phyloP scores from a whole-genome alignment of 495 filamentous ascomycete species.

The Penicillium simplicissimum region DNA sequence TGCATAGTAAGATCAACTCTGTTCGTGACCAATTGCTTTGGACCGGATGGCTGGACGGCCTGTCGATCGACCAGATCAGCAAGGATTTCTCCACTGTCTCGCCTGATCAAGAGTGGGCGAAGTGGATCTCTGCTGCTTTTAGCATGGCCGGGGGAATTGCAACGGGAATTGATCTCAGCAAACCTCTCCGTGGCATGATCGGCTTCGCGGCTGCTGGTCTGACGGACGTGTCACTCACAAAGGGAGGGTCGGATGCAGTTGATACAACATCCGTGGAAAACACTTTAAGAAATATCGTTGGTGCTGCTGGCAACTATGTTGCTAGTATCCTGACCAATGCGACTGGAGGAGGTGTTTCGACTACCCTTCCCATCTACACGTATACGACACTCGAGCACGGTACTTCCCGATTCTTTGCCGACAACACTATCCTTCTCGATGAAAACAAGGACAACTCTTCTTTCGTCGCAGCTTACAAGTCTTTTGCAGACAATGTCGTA shows the following conservation, averaged over 20 bases:
- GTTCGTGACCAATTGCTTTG: constrained; percentile 4
- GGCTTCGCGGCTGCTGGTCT: constrained; percentile 4
- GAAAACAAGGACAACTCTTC: not conserved
- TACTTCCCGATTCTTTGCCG: constrained; percentile 1
- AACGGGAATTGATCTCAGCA: constrained; percentile 1
- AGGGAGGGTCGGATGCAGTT: not conserved
- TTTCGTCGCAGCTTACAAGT: not conserved
- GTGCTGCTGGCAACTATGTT: constrained; percentile 9
- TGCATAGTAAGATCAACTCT: constrained; percentile 6
- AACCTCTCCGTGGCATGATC: constrained; percentile 4
- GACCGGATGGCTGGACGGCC: constrained; percentile 5
- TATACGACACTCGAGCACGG: constrained; percentile 5
- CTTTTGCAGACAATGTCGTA: not conserved
- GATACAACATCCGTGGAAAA: constrained; percentile 5
- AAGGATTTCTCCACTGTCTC: constrained; percentile 5
- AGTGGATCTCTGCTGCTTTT: constrained; percentile 9
- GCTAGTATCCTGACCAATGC: constrained; percentile 8
- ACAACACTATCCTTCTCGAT: constrained; percentile 2
- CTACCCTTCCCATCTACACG: constrained; percentile 7
- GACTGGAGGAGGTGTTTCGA: not conserved
- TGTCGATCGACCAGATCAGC: constrained; percentile 7
- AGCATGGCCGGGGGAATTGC: constrained; percentile 7
- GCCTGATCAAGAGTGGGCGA: not conserved
- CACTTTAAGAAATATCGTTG: constrained; percentile 1
- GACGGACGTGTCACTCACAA: not conserved